phyloP scores from a whole-genome alignment of 768 basidiomycete species.

The Suillus subaureus region DNA sequence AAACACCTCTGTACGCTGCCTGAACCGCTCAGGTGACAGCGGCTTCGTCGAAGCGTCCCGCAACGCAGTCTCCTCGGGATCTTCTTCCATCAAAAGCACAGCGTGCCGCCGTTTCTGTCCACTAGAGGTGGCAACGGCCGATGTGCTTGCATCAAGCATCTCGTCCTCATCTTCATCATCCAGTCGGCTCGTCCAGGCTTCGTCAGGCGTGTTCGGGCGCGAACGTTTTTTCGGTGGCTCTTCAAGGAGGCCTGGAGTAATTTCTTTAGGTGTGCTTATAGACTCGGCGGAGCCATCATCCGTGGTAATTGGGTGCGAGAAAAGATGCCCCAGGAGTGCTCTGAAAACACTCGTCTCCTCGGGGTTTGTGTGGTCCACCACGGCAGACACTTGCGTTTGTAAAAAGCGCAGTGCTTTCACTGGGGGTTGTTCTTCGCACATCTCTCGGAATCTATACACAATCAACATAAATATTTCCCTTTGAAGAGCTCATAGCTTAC shows the following conservation, averaged over 20 bases:
- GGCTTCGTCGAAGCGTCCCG: slow-evolving; percentile 31
- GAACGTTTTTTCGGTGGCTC: slow-evolving; percentile 49
- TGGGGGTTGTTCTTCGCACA: slow-evolving; percentile 61
- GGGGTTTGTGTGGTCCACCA: slow-evolving; percentile 68
- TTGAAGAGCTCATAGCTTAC: slow-evolving; percentile 41
- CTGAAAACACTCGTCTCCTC: slow-evolving; percentile 67
- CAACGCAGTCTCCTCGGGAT: slow-evolving; percentile 25
- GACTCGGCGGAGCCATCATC: slow-evolving; percentile 4
- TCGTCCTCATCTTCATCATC: slow-evolving; percentile 28
- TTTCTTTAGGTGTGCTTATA: background rate
- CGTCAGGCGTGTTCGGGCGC: slow-evolving; percentile 44
- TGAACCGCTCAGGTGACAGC: slow-evolving; percentile 52
- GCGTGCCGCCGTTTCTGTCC: slow-evolving; percentile 25
- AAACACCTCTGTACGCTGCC: slow-evolving; percentile 70
- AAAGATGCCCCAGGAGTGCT: slow-evolving; percentile 63
- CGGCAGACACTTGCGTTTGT: slow-evolving; percentile 65
- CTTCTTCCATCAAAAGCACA: slow-evolving; percentile 30
- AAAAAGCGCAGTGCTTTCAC: slow-evolving; percentile 73
- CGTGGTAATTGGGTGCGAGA: slow-evolving; percentile 37
- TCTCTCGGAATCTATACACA: slow-evolving; percentile 70
- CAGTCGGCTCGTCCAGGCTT: slow-evolving; percentile 43
- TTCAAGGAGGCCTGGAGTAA: slow-evolving; percentile 1
- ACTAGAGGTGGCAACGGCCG: slow-evolving; percentile 4
- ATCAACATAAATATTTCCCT: background rate
- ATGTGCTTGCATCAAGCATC: background rate